Evolutionary conservation across 495 filamentous ascomycete genomes (phyloP), one percentile per base, ranked within the genome.

Genomic region (Aspergillus bridgeri): DNA sequence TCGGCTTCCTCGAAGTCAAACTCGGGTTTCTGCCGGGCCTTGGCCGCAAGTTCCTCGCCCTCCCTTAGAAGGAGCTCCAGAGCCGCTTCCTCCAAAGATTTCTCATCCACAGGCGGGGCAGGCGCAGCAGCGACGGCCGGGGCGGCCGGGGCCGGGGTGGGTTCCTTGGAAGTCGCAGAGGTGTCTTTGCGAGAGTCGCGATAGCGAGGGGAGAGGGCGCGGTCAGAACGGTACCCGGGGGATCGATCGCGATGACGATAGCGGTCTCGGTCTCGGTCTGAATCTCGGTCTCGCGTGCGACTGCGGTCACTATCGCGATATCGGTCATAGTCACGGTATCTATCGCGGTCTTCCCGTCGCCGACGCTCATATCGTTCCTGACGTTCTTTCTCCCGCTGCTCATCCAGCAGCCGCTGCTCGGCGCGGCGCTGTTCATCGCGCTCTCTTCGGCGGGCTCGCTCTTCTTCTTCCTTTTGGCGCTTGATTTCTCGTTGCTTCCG

Each of bases 401-500:
- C 79, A 48, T 84, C 81, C 11, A 71, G 58, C 22, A 60, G 55
- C n/a, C 69, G 69, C 47, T 78, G 78, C 61, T 85, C 81, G 25
- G 80, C 78, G 23, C 84, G 79, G 48, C 83, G 76, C 58, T 86
- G 81, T 46, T 80, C 78, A 38, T 80, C 78, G 9, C 72, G 68
- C 46, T 79, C 75, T 48, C 69, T 72, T 51, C 79, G 68, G 52
- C 69, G 69, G 33, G 70, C 74, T 60, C 82, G 78, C 6, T 85
- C 81, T 38, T 86, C 83, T 18, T 86, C 85, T 18, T 84, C 81
- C 53, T 77, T 75, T 46, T 81, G 68, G 27, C 75, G 76, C 61
- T 90, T 85, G 43, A 85, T 77, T 67, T 89, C 86, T 43, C 81
- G 75, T 64, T 83, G 81, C 63, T 86, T 86, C 50, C 84, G 82